These are phyloP conservation scores for Termitomyces sp. DNA, from an alignment of 768 basidiomycete genomes.

Conservation along the genomic window DNA sequence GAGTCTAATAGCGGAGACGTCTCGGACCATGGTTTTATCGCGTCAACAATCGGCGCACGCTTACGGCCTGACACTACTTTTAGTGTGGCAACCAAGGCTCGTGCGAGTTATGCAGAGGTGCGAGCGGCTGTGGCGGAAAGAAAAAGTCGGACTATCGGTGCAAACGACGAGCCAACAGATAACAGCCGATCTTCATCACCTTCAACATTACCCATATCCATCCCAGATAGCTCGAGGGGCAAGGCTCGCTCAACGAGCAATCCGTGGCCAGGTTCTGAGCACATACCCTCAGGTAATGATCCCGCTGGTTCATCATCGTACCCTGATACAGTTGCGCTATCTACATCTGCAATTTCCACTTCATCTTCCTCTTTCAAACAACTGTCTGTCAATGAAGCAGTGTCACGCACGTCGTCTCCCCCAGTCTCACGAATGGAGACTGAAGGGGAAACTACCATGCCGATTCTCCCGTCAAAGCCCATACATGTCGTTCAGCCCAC, in stretches of 20 bases:
- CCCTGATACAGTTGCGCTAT: slow-evolving; percentile 12
- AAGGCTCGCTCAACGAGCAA: slow-evolving; percentile 14
- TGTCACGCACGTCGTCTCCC: slow-evolving; percentile 21
- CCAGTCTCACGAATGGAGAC: slow-evolving; percentile 29
- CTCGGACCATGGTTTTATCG: slow-evolving; percentile 34
- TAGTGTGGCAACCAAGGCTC: slow-evolving; percentile 30
- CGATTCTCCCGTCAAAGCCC: slow-evolving; percentile 20
- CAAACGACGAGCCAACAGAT: slow-evolving; percentile 22
- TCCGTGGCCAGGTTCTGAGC: slow-evolving; percentile 6
- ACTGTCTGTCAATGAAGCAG: slow-evolving; percentile 3
- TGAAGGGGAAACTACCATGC: slow-evolving; percentile 24
- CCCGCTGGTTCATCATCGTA: slow-evolving; percentile 6
- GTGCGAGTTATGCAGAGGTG: slow-evolving; percentile 67
- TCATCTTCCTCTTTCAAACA: slow-evolving; percentile 18
- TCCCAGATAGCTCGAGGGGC: slow-evolving; percentile 12
- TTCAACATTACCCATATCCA: slow-evolving; percentile 8
- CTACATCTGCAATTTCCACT: slow-evolving; percentile 13
- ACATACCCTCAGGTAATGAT: slow-evolving; percentile 3
- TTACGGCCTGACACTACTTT: slow-evolving; percentile 24
- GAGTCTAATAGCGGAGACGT: slow-evolving; percentile 38
- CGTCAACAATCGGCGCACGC: slow-evolving; percentile 29
- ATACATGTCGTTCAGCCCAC: slow-evolving; percentile 75
- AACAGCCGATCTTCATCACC: slow-evolving; percentile 17
- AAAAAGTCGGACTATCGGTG: slow-evolving; percentile 28
- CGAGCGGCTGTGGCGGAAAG: slow-evolving; percentile 71